Evolutionary conservation across 805 yeast species (phyloP), one percentile per base, ranked within the genome.

Genomic region (Cyberlindnera amylophila): DNA sequence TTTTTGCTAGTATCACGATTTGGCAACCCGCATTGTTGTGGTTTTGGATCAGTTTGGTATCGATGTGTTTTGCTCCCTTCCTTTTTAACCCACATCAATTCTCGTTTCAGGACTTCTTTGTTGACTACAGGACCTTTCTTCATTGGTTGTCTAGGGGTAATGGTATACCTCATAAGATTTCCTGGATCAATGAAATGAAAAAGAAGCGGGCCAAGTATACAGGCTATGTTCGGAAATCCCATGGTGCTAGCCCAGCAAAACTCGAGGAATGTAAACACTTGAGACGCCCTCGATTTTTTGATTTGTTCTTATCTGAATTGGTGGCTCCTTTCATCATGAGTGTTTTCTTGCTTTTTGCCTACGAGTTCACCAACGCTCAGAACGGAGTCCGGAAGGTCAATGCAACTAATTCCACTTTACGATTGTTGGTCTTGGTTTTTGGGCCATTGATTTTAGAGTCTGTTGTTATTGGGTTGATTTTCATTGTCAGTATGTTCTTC

Each of bases 101-200:
- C 51, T 72, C 79, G 4, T 78, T 81, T 65, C 65, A 65, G 8
- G 90, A 83, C 48, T 85, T 81, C 57, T 82, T 85, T 54, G 62
- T 81, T 40, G 91, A 85, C 61, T 84, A 84, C 60, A 68, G 71
- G 42, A 71, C 69, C 41, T 79, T 70, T 48, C 61, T 82, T 41
- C 71, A 83, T 45, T 90, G 97, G 97, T 61, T 91, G 38, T 78
- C 82, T 4, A 71, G 89, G 47, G 96, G 96, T 9, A 87, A 88
- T 58, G 66, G 79, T 15, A 71, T 70, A 50, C 76, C 77, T 71
- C 81, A 78, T 52, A 62, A 65, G 39, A 77, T 81, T 55, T 86
- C 96, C 0, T 90, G 98, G 98, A 74, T 82, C 41, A 80, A 79
- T 2, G 82, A 72, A 56, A 80, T 79, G 0, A 81, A 95, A 55